Evolutionary conservation across 768 basidiomycete genomes (phyloP).

Genomic region (Symmetrospora coprosmae): DNA sequence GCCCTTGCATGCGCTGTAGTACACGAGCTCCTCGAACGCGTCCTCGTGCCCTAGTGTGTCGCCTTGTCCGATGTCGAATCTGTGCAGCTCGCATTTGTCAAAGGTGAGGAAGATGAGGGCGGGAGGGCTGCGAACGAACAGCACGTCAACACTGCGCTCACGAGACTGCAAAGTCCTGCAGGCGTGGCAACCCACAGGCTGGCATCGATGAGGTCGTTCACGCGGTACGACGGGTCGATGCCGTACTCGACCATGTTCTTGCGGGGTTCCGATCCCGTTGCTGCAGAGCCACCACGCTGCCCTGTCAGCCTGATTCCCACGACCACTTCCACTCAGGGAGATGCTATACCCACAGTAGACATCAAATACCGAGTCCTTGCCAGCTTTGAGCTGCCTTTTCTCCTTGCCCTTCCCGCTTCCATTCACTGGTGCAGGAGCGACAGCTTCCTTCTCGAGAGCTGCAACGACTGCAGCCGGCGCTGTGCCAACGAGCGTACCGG

Average conservation of each 20-base stretch:
- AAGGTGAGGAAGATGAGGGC: conserved; percentile 27
- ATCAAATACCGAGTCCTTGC: conserved; percentile 26
- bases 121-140: conserved; percentile 21
- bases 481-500: neutral
- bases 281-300: too few species aligned
- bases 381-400: neutral
- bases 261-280: too few species aligned
- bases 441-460: neutral
- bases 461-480: neutral
- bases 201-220: conserved; percentile 13
- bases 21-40: conserved; percentile 30
- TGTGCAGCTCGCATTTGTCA: neutral
- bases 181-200: conserved; percentile 20
- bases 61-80: conserved; percentile 18
- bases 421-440: neutral
- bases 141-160: neutral
- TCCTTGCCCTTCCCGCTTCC: too few species aligned
- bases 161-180: neutral
- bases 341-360: conserved; percentile 24
- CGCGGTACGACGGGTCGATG: neutral
- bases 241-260: neutral
- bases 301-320: too few species aligned
- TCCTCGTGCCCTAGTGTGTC: conserved; percentile 31
- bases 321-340: too few species aligned
- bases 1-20: conserved; percentile 43